Conservation (phyloP, 2,329 filamentous ascomycete species). For the Ilyonectria destructans region DNA sequence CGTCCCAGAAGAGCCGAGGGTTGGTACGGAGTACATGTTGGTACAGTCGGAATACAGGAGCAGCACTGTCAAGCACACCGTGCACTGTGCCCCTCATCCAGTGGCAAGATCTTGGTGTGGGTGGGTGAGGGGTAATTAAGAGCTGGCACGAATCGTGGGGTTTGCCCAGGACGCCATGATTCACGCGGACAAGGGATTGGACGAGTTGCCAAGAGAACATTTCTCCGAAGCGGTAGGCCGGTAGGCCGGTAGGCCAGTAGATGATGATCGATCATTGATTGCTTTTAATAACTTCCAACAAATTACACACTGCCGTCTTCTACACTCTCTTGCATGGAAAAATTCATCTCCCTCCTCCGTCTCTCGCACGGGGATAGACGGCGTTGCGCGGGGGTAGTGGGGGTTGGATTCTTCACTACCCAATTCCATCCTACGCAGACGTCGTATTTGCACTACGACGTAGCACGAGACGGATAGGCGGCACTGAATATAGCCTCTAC, state of each 20-base stretch:
- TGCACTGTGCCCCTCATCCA: slow-evolving; percentile 1
- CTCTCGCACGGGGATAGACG: slow-evolving; percentile 18
- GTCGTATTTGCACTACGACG: neutral
- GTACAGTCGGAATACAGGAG: neutral
- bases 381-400: slow-evolving; percentile 27
- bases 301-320: neutral
- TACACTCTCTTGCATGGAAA: neutral
- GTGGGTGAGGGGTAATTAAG: slow-evolving; percentile 1
- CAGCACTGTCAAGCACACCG: neutral
- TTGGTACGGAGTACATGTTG: neutral
- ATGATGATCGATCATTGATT: neutral
- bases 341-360: slow-evolving; percentile 9
- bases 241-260: neutral
- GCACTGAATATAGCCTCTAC: neutral
- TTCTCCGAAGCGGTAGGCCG: neutral
- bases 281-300: neutral
- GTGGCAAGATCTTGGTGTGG: neutral
- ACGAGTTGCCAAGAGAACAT: neutral
- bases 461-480: neutral
- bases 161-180: neutral
- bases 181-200: neutral
- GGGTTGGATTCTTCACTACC: neutral
- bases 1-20: neutral
- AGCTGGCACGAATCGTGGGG: neutral
- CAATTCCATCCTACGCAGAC: neutral